Evolutionary conservation across 495 filamentous ascomycete species (phyloP).

Genomic region (Immersiella caudata): DNA sequence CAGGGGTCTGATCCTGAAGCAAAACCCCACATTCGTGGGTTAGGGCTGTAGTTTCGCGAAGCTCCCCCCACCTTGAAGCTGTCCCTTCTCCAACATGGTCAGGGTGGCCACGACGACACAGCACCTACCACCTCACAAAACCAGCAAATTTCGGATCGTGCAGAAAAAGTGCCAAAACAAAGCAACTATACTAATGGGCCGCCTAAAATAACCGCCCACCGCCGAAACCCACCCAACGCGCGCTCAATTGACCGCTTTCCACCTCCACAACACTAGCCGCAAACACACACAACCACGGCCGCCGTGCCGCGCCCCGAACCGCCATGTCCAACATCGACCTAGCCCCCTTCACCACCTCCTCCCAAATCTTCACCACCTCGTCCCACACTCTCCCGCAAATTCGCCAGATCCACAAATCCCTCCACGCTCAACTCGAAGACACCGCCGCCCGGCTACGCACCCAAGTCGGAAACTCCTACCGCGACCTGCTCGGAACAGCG

Average conservation of each 20-base stretch:
- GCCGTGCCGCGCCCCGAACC: constrained; percentile 40
- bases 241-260: neutral
- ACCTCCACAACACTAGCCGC: neutral
- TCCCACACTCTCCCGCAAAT: constrained; percentile 62
- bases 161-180: neutral
- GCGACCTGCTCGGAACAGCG: constrained; percentile 89
- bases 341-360: constrained; percentile 61
- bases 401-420: constrained; percentile 57
- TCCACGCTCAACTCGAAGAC: constrained; percentile 64
- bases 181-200: neutral
- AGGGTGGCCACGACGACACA: neutral
- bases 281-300: neutral
- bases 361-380: constrained; percentile 69
- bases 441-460: constrained; percentile 87
- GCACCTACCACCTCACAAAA: no score
- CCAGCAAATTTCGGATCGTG: no score
- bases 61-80: neutral
- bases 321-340: constrained; percentile 38
- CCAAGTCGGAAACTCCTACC: constrained; percentile 90
- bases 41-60: neutral
- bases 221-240: neutral
- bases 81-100: neutral
- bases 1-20: neutral
- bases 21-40: neutral
- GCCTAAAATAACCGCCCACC: neutral